Evolutionary conservation across 352 stramenopile species (phyloP).

Genomic region (Saprolegnia diclina): DNA sequence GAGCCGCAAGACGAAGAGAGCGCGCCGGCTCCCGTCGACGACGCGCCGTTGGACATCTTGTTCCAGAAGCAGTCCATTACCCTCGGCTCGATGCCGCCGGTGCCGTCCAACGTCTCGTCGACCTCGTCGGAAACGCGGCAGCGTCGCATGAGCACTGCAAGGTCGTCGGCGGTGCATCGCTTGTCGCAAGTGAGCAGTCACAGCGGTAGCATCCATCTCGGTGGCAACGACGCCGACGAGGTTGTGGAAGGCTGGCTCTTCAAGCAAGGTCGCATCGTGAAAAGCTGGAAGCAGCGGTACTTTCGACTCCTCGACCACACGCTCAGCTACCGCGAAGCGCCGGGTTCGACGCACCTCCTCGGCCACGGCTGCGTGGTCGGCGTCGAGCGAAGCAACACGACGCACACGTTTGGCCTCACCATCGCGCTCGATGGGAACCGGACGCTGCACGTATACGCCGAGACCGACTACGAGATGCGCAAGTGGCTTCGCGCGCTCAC

Average conservation of each 20-base stretch:
- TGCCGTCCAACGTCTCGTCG: slow-evolving; percentile 3
- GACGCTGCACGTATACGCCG: slow-evolving; percentile 66
- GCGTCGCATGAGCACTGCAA: not conserved
- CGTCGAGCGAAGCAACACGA: slow-evolving; percentile 23
- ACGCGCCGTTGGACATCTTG: no score
- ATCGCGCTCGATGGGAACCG: slow-evolving; percentile 61
- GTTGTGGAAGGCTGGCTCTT: slow-evolving; percentile 21
- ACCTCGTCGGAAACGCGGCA: not conserved
- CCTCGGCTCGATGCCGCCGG: not conserved
- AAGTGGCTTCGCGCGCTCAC: slow-evolving; percentile 76
- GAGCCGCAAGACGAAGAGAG: no score
- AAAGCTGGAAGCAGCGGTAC: slow-evolving; percentile 24
- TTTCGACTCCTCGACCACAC: slow-evolving; percentile 12
- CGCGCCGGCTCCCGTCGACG: no score
- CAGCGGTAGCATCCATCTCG: not conserved
- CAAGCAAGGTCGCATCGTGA: slow-evolving; percentile 19
- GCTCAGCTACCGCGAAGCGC: slow-evolving; percentile 21
- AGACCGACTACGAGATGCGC: slow-evolving; percentile 78
- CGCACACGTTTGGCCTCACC: slow-evolving; percentile 55
- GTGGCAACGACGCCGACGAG: not conserved
- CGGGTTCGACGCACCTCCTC: slow-evolving; percentile 1
- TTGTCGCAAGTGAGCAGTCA: slow-evolving; percentile 3
- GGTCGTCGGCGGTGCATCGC: not conserved
- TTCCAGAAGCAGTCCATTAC: not conserved
- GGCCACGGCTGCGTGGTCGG: slow-evolving; percentile 8